Conservation (phyloP, 2,329 filamentous ascomycete species). For the Alternaria gansuensis region DNA sequence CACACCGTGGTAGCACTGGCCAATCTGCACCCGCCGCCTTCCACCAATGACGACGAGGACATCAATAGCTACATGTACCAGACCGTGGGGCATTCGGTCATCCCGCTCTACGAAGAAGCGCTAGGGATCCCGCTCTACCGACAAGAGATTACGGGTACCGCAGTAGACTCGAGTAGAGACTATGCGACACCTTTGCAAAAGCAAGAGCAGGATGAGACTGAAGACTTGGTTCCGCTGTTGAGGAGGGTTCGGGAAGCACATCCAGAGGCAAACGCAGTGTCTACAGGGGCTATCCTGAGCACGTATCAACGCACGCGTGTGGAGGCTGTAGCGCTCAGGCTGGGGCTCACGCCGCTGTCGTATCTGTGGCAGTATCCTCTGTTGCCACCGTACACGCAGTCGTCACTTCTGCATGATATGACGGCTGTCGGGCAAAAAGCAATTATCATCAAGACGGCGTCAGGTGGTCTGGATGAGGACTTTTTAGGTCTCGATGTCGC, state of each 20-base stretch:
- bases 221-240: constrained; percentile 83
- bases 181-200: constrained; percentile 61
- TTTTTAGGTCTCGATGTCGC: constrained; percentile 85
- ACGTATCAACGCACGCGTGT: constrained; percentile 97
- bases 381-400: constrained; percentile 65
- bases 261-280: constrained; percentile 84
- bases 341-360: constrained; percentile 83
- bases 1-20: constrained; percentile 87
- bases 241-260: constrained; percentile 70
- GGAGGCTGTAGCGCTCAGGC: constrained; percentile 84
- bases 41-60: constrained; percentile 62
- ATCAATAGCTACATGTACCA: constrained; percentile 99
- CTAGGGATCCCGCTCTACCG: constrained; percentile 86
- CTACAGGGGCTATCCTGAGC: constrained; percentile 89
- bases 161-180: constrained; percentile 74
- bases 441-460: constrained; percentile 94
- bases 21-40: constrained; percentile 75
- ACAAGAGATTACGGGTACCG: constrained; percentile 74
- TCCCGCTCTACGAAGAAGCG: constrained; percentile 83
- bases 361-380: constrained; percentile 92
- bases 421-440: constrained; percentile 78
- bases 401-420: constrained; percentile 80
- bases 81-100: constrained; percentile 87
- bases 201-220: constrained; percentile 75
- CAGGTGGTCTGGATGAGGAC: constrained; percentile 81